A percentile compares a stretch with the other conserved stretches of the same genome.
Evolutionary conservation across 1,284 basidiomycete species (phyloP).

Genomic region (Ceratobasidium sp.): DNA sequence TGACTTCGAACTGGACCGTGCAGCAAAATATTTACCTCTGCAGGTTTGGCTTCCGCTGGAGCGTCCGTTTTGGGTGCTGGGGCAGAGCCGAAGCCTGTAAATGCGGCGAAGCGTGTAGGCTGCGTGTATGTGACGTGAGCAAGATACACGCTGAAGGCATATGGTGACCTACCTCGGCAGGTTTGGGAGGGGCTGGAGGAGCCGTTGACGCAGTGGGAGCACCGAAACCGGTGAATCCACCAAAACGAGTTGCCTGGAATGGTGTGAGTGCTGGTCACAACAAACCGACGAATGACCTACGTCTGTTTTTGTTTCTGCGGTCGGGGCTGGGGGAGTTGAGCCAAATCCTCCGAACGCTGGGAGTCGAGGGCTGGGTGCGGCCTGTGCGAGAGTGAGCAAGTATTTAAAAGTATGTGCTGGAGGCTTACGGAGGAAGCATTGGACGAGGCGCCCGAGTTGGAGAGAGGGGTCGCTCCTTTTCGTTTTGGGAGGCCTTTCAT

Average conservation of each 20-base stretch:
- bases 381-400: not conserved
- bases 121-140: slow-evolving; percentile 3
- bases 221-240: slow-evolving; percentile 39
- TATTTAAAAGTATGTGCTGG: not conserved
- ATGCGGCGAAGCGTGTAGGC: slow-evolving; percentile 26
- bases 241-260: slow-evolving; percentile 28
- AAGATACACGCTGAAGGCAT: not conserved
- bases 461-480: slow-evolving; percentile 29
- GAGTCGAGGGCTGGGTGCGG: not conserved
- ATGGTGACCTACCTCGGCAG: slow-evolving; percentile 20
- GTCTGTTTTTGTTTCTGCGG: slow-evolving; percentile 29
- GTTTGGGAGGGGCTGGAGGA: slow-evolving; percentile 16
- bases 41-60: slow-evolving; percentile 33
- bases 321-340: not conserved
- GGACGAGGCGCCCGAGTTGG: slow-evolving; percentile 9
- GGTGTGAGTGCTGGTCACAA: not conserved
- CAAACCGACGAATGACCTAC: not conserved
- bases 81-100: slow-evolving; percentile 27
- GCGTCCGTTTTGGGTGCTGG: slow-evolving; percentile 37
- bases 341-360: slow-evolving; percentile 23
- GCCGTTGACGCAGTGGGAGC: slow-evolving; percentile 2
- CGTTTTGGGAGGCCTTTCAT: slow-evolving; percentile 36
- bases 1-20: not conserved
- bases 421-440: slow-evolving; percentile 27
- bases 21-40: slow-evolving; percentile 20